These are phyloP conservation scores for Geosmithia flava DNA, from an alignment of 2,329 filamentous ascomycete species.

Conservation along the genomic window DNA sequence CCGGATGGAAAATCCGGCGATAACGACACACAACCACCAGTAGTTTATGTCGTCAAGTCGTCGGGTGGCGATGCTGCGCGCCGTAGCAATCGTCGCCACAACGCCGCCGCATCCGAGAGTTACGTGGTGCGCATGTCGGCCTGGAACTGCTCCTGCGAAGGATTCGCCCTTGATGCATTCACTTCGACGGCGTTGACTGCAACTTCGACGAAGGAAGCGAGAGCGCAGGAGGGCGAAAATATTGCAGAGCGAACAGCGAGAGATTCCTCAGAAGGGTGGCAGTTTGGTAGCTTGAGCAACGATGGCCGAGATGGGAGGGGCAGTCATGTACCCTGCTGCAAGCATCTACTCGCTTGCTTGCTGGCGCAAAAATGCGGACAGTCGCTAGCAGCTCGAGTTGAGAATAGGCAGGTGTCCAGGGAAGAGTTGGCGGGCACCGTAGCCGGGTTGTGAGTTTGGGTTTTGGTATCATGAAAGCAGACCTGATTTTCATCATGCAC, in stretches of 20 bases:
- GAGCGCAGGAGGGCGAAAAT: neutral
- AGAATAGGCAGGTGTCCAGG: conserved; percentile 37
- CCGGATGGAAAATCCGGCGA: neutral
- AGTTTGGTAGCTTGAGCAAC: conserved; percentile 38
- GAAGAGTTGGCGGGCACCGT: conserved; percentile 66
- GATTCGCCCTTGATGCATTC: conserved; percentile 67
- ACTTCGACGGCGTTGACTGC: conserved; percentile 7
- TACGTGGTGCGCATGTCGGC: conserved; percentile 64
- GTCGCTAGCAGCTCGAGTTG: conserved; percentile 44
- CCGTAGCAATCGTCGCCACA: conserved; percentile 8
- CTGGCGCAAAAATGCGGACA: conserved; percentile 53
- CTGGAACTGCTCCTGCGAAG: conserved; percentile 87
- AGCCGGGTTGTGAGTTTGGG: conserved; percentile 18
- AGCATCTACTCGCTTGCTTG: conserved; percentile 79
- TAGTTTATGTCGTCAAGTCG: conserved; percentile 6
- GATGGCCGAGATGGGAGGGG: conserved; percentile 16
- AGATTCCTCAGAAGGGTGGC: conserved; percentile 9
- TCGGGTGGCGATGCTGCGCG: conserved; percentile 8
- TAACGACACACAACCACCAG: neutral
- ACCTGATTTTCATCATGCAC: neutral
- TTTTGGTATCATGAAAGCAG: neutral
- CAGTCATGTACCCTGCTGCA: conserved; percentile 52
- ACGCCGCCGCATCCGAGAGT: conserved; percentile 7
- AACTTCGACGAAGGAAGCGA: neutral
- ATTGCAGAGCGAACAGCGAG: neutral